These are phyloP conservation scores for Graphiopsis chlorocephala DNA, from an alignment of 2,329 filamentous ascomycete species.

Conservation along the genomic window DNA sequence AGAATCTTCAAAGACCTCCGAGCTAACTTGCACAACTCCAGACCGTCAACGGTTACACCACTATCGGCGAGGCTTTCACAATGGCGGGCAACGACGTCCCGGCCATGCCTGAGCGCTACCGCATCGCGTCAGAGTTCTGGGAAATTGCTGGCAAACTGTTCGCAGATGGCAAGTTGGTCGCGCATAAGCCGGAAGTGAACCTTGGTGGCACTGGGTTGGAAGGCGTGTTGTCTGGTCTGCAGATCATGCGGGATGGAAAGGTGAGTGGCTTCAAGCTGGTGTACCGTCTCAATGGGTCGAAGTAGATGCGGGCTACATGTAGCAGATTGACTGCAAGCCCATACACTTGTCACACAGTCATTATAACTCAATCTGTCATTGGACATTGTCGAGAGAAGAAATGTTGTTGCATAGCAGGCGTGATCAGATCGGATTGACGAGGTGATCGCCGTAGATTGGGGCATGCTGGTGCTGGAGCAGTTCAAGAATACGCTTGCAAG, in stretches of 20 bases:
- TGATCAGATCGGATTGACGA: not conserved
- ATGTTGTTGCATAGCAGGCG: not conserved
- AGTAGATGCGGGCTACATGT: not conserved
- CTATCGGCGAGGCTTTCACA: conserved; percentile 40
- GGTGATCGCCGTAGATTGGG: too few species aligned
- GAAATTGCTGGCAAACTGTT: conserved; percentile 37
- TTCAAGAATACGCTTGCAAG: not conserved
- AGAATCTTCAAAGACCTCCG: not conserved
- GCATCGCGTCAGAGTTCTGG: conserved; percentile 43
- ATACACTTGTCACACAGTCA: not conserved
- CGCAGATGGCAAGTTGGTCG: conserved; percentile 27
- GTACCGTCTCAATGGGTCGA: conserved; percentile 29
- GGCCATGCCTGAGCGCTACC: conserved; percentile 39
- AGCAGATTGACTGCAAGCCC: not conserved
- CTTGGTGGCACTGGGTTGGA: conserved; percentile 39
- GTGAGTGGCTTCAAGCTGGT: conserved; percentile 51
- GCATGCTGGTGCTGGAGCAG: not conserved
- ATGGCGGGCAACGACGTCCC: conserved; percentile 31
- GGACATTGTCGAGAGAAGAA: not conserved
- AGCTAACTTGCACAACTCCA: not conserved
- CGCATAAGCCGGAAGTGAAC: conserved; percentile 44
- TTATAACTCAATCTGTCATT: not conserved
- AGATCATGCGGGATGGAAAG: conserved; percentile 44
- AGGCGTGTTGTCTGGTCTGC: conserved; percentile 45
- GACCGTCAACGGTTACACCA: conserved; percentile 43